These are phyloP conservation scores for Boletellus sp. DNA, from an alignment of 768 basidiomycete genomes.

Conservation along the genomic window DNA sequence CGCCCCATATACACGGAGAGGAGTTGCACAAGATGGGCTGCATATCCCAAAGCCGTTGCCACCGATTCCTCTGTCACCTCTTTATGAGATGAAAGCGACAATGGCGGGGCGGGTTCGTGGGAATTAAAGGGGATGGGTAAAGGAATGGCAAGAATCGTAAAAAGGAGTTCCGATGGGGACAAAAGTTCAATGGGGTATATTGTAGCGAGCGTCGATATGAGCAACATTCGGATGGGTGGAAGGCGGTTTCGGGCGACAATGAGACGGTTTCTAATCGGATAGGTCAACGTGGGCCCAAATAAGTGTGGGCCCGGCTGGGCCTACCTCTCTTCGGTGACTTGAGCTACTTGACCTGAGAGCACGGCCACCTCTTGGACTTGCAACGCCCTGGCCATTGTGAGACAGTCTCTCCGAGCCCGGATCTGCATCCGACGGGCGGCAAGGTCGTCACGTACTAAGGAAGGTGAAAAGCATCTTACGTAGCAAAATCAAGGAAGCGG, in stretches of 20 bases:
- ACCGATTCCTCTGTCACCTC: constrained; percentile 81
- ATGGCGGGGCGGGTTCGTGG: constrained; percentile 81
- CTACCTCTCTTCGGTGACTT: constrained; percentile 40
- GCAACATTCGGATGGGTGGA: constrained; percentile 52
- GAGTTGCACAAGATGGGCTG: constrained; percentile 80
- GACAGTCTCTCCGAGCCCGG: constrained; percentile 42
- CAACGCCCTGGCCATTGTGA: constrained; percentile 42
- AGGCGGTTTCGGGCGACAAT: constrained; percentile 47
- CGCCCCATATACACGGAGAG: constrained; percentile 77
- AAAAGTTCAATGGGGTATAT: constrained; percentile 90
- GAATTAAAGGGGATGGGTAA: constrained; percentile 78
- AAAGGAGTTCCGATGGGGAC: constrained; percentile 82
- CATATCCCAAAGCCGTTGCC: constrained; percentile 88
- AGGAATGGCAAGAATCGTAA: constrained; percentile 82
- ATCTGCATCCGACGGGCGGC: constrained; percentile 43
- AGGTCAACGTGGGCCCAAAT: constrained; percentile 13
- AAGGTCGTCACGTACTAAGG: constrained; percentile 43
- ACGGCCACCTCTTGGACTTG: constrained; percentile 31
- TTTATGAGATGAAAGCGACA: constrained; percentile 58
- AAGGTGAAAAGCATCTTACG: constrained; percentile 10
- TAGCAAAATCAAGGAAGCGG: constrained; percentile 21
- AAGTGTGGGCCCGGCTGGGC: constrained; percentile 7
- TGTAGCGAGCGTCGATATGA: constrained; percentile 65
- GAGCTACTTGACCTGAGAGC: constrained; percentile 28
- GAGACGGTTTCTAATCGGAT: constrained; percentile 42